Evolutionary conservation across 2,329 filamentous ascomycete species (phyloP), one percentile per base, ranked within the genome.

Genomic region (Penicillium psychrosexuale): DNA sequence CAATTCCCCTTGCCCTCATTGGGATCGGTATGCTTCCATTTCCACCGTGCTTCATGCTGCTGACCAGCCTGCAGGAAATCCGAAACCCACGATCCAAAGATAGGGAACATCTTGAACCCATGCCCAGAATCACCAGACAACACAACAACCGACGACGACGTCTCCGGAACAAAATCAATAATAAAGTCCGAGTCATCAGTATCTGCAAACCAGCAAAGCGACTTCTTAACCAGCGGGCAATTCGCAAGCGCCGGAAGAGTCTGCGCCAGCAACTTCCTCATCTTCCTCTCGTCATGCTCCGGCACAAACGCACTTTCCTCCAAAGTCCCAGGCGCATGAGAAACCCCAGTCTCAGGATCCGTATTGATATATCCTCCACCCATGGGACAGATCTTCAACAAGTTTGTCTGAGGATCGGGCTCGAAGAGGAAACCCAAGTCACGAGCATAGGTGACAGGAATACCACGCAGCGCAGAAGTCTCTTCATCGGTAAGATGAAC

Each of bases 371-470:
- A 84, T 0, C 83, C 84, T 0, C 78, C 81, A 2, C 82, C 82
- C 66, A 81, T 77, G 0, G 82, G 82, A 60, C 83, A 86, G 9
- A 87, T 63, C 69, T 87, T 87, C 40, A 87, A 69, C 5, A 85
- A 67, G 22, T 78, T 77, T 0, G 83, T 85, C 57, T 77, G 75
- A 0, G 77, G 79, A 59, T 87, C 84, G 0, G 84, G 84, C 66
- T 87, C 84, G 54, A 87, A 87, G 70, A 85, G 83, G 73, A 87
- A 87, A 0, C 84, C 84, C 0, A 86, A 71, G 57, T 87, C 84
- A 2, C 84, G 78, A 1, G 80, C 80, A 49, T 85, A 84, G 0
- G 80, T 84, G 0, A 85, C 81, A 0, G 84, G 84, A 11, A 87
- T 82, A 2, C 81, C 81, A 2, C 79, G 77, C 1, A 87, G 77